Evolutionary conservation across 306 rosid species (phyloP), one percentile per base, ranked within the genome.

Genomic region (Ceratonia siliqua): DNA sequence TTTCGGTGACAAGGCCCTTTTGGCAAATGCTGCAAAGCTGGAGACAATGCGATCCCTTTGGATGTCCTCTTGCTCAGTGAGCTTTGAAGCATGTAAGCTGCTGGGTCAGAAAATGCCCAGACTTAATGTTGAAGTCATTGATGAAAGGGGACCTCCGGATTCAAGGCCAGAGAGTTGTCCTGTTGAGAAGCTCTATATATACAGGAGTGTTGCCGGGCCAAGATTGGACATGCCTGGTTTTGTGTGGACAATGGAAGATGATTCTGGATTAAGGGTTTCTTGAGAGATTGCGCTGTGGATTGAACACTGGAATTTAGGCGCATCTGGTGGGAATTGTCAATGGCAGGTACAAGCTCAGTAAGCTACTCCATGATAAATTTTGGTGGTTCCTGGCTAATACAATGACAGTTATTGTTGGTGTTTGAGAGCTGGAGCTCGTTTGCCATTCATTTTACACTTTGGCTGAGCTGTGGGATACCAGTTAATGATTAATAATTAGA

Each of bases 1-100:
- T 41, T 94, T 94, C 82, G 97, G 99, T 46, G 98, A 94, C 61
- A 92, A 94, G 78, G 96, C 99, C 72, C 99, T 94, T 67, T 86
- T 94, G 85, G 98, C 96, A 68, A 94, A 94, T 78, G 99, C 98
- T 86, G 97, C 93, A 65, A 94, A 94, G 93, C 95, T 94, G 96
- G 96, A 94, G 98, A 94, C 99, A 92, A 94, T 94, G 99, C 99
- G 99, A 94, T 92, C 99, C 98, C 98, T 94, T 94, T 94, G 98
- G 98, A 94, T 94, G 97, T 94, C 98, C 86, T 87, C 97, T 85
- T 94, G 99, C 91, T 68, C 39, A 2, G 99, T 94, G 84, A 94
- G 95, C 82, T 94, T 22, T 65, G 96, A 89, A 89, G 99, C 99
- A 63, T 94, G 99, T 84, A 94, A 92, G 79, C 86, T 89, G 77